A percentile compares a stretch with the other conserved stretches of the same genome.
Conservation (phyloP, 2,329 filamentous ascomycete species). For the Mariannaea elegans region DNA sequence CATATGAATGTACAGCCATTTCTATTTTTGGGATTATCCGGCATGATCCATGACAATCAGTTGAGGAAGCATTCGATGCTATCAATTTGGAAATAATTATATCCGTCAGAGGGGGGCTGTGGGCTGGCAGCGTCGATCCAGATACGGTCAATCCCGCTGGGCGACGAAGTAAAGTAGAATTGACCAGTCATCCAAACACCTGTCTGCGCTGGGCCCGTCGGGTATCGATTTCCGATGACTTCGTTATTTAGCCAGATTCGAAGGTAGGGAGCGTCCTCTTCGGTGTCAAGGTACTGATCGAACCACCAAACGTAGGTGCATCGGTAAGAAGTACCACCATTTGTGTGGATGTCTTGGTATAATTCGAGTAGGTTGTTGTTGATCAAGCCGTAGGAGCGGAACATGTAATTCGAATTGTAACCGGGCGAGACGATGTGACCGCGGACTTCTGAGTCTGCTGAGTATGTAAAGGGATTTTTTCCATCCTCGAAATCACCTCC, state of each 20-base stretch:
- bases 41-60: too few species aligned
- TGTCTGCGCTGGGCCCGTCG: not conserved
- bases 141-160: not conserved
- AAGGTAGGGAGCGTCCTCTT: not conserved
- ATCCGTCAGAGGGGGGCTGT: not conserved
- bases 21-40: too few species aligned
- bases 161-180: not conserved
- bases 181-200: not conserved
- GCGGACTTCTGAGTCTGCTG: not conserved
- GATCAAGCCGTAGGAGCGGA: slow-evolving; percentile 9
- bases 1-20: too few species aligned
- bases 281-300: not conserved
- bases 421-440: slow-evolving; percentile 4
- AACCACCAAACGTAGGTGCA: not conserved
- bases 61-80: not conserved
- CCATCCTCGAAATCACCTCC: slow-evolving; percentile 16
- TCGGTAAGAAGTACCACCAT: not conserved
- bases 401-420: slow-evolving; percentile 5
- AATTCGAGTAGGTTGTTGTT: slow-evolving; percentile 17
- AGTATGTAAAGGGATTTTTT: not conserved
- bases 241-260: slow-evolving; percentile 3
- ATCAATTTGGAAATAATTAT: not conserved
- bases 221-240: not conserved
- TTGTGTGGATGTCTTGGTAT: slow-evolving; percentile 17
- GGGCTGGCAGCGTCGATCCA: not conserved